Conservation (phyloP, 371 early-diverging fungal genomes). For the Syncephalis plumigaleata region DNA sequence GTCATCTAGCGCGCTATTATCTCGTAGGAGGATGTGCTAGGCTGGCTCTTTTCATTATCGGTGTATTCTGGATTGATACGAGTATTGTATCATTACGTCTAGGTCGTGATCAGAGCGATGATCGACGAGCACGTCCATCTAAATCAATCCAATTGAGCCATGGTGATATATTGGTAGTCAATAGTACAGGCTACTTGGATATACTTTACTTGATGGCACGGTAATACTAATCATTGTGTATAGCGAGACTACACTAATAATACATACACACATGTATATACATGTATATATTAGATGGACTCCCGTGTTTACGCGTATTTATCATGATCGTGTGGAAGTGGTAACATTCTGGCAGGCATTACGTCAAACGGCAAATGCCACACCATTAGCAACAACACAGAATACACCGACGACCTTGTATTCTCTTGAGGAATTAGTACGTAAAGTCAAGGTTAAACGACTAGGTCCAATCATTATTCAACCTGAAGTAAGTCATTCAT, state of each 20-base stretch:
- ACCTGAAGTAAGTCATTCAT: constrained; percentile 34
- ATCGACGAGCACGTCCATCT: constrained; percentile 2
- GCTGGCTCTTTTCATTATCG: not conserved
- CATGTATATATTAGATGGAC: constrained; percentile 29
- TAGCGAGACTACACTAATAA: constrained; percentile 1
- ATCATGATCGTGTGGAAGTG: constrained; percentile 16
- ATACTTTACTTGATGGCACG: constrained; percentile 49
- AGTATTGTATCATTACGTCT: no score
- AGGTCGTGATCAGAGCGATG: no score
- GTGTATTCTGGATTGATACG: constrained; percentile 10
- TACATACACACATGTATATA: constrained; percentile 1
- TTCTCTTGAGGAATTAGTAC: constrained; percentile 26
- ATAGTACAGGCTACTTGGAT: constrained; percentile 76
- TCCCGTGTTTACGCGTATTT: constrained; percentile 59
- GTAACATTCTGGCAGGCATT: constrained; percentile 43
- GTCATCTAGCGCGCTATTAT: no score
- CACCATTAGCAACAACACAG: no score
- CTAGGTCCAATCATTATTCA: constrained; percentile 63
- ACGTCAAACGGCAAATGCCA: constrained; percentile 12
- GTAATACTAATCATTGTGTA: constrained; percentile 15
- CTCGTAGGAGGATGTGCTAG: not conserved
- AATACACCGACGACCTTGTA: not conserved
- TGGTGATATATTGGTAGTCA: constrained; percentile 62
- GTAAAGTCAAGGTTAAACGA: constrained; percentile 19
- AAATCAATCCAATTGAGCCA: constrained; percentile 11